phyloP scores from a whole-genome alignment of 208 protist genomes.

The Acanthamoeba triangularis region DNA sequence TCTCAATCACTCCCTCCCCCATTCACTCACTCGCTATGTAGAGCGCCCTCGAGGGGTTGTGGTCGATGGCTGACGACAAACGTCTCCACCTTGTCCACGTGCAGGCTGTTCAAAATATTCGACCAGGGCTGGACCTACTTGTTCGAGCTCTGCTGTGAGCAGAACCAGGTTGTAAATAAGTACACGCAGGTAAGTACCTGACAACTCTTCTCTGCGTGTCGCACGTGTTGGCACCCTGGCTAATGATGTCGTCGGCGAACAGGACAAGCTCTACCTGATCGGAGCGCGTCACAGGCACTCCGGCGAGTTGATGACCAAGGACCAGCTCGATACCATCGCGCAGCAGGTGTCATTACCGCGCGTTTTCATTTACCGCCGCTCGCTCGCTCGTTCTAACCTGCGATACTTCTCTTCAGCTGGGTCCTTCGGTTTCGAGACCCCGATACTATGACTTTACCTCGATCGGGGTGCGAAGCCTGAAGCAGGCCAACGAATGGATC shows the following conservation, averaged over 20 bases:
- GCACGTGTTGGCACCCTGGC: background rate
- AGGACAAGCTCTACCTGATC: conserved; percentile 59
- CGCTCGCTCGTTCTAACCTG: background rate
- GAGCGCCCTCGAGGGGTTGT: background rate
- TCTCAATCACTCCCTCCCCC: background rate
- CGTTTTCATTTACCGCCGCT: background rate
- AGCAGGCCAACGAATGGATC: conserved; percentile 33
- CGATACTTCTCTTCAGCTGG: background rate
- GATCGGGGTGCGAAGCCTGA: background rate
- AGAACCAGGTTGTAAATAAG: conserved; percentile 67
- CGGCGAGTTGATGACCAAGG: conserved; percentile 7
- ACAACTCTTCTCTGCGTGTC: background rate
- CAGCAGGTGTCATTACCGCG: background rate
- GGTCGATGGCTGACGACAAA: background rate
- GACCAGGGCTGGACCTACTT: conserved; percentile 51
- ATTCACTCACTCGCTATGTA: background rate
- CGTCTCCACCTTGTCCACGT: background rate
- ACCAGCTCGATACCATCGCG: conserved; percentile 7
- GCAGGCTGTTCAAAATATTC: conserved; percentile 35
- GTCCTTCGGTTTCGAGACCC: background rate
- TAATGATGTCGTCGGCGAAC: too few species aligned
- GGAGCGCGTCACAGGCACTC: conserved; percentile 23
- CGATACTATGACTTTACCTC: background rate
- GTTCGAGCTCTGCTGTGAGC: conserved; percentile 69
- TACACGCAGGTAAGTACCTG: background rate